These are phyloP conservation scores for Colletotrichum higginsianum DNA, from an alignment of 2,329 filamentous ascomycete genomes.

Conservation along the genomic window DNA sequence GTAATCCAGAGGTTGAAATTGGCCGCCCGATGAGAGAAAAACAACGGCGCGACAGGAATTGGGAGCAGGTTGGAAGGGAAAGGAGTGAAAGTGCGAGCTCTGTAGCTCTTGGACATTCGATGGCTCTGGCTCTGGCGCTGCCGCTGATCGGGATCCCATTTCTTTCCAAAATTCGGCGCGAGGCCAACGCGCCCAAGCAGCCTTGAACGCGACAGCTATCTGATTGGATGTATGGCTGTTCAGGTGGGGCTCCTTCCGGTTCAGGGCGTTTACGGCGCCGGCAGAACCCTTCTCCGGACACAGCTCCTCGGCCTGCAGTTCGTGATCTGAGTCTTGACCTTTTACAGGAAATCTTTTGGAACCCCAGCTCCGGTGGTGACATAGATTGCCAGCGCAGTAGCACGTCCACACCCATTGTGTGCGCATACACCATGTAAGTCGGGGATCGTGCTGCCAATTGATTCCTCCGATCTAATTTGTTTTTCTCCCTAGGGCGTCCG, in stretches of 20 bases:
- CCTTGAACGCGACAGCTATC: constrained; percentile 38
- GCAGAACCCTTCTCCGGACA: constrained; percentile 34
- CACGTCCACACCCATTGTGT: neutral
- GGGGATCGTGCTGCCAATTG: neutral
- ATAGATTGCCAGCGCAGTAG: constrained; percentile 4
- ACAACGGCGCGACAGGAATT: no score
- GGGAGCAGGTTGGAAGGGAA: neutral
- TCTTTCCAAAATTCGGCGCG: constrained; percentile 41
- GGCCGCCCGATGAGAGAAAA: neutral
- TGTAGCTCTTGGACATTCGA: constrained; percentile 3
- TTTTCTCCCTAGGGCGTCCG: constrained; percentile 33
- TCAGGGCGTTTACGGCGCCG: neutral
- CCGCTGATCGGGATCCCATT: constrained; percentile 5
- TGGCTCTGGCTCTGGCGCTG: constrained; percentile 8
- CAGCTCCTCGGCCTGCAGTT: constrained; percentile 10
- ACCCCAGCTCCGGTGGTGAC: neutral
- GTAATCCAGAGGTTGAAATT: neutral
- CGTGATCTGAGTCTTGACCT: neutral
- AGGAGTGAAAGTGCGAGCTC: constrained; percentile 6
- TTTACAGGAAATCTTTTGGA: constrained; percentile 15
- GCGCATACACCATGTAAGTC: constrained; percentile 25
- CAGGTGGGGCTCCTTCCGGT: neutral
- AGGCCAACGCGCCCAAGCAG: constrained; percentile 35
- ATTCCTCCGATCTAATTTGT: neutral
- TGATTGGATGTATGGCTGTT: constrained; percentile 20